Conservation (phyloP, 331 rosid genomes). For the Ulmus americana region DNA sequence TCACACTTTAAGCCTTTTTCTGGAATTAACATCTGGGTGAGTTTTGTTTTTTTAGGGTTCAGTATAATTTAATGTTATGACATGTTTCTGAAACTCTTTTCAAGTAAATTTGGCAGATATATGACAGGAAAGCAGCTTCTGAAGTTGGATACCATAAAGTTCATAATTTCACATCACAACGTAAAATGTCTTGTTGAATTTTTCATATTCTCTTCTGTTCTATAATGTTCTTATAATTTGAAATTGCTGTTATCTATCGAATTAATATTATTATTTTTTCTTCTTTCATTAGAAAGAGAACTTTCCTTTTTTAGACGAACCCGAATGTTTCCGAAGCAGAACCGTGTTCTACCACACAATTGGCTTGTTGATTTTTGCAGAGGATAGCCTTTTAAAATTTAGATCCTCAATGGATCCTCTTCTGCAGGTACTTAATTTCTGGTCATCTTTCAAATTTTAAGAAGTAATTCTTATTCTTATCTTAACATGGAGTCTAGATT, state of each 20-base stretch:
- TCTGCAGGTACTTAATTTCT: constrained; percentile 43
- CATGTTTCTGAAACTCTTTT: not conserved
- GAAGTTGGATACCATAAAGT: constrained; percentile 69
- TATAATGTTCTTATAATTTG: not conserved
- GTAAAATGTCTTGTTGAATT: constrained; percentile 32
- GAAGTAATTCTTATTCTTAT: not conserved
- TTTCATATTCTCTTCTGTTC: not conserved
- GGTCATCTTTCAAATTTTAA: not conserved
- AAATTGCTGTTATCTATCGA: not conserved
- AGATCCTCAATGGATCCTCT: constrained; percentile 89
- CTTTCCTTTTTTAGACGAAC: constrained; percentile 64
- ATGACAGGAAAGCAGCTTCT: constrained; percentile 75
- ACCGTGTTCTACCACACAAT: constrained; percentile 65
- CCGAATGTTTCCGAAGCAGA: constrained; percentile 74
- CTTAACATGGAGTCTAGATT: not conserved
- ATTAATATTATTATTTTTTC: constrained; percentile 2
- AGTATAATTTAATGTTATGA: not conserved
- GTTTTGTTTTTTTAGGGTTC: constrained; percentile 23
- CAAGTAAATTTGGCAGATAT: constrained; percentile 37
- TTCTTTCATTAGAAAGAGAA: constrained; percentile 52
- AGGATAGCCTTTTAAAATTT: constrained; percentile 69
- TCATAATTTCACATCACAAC: constrained; percentile 56
- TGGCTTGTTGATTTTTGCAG: constrained; percentile 74
- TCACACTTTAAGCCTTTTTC: constrained; percentile 68
- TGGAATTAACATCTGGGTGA: constrained; percentile 88